phyloP scores from a whole-genome alignment of 179 eudicot genomes.

The Spergularia azorica region DNA sequence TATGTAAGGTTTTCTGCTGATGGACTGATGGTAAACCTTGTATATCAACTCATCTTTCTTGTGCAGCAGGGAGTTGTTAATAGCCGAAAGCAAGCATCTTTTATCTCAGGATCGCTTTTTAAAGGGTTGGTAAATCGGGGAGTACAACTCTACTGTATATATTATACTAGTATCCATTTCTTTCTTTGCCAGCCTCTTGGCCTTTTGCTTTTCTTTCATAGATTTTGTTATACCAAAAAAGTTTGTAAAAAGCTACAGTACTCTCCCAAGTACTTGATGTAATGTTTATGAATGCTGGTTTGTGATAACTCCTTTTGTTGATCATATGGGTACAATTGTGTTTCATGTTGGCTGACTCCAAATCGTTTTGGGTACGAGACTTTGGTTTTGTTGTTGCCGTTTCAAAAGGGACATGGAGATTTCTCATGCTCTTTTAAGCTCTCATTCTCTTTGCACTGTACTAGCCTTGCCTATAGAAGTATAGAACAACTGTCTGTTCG shows the following conservation, averaged over 20 bases:
- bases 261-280: background rate
- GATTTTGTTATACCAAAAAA: background rate
- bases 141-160: constrained; percentile 10
- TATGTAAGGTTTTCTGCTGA: constrained; percentile 2
- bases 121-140: constrained; percentile 7
- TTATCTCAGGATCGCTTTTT: background rate
- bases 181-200: background rate
- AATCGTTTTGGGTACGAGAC: too few relatives aligned
- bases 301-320: background rate
- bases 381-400: too few relatives aligned
- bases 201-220: constrained; percentile 3
- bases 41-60: background rate
- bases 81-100: constrained; percentile 14
- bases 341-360: too few relatives aligned
- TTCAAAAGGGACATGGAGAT: too few relatives aligned
- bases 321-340: too few relatives aligned
- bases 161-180: background rate
- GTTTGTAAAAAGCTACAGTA: background rate
- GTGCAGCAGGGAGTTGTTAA: constrained; percentile 11
- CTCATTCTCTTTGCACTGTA: too few relatives aligned
- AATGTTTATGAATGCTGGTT: background rate
- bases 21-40: background rate
- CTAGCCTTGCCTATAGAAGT: too few relatives aligned
- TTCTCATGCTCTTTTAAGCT: too few relatives aligned
- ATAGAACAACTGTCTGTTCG: too few relatives aligned